Evolutionary conservation across 2,329 filamentous ascomycete genomes (phyloP), one percentile per base, ranked within the genome.

Genomic region (Graphiopsis chlorocephala): DNA sequence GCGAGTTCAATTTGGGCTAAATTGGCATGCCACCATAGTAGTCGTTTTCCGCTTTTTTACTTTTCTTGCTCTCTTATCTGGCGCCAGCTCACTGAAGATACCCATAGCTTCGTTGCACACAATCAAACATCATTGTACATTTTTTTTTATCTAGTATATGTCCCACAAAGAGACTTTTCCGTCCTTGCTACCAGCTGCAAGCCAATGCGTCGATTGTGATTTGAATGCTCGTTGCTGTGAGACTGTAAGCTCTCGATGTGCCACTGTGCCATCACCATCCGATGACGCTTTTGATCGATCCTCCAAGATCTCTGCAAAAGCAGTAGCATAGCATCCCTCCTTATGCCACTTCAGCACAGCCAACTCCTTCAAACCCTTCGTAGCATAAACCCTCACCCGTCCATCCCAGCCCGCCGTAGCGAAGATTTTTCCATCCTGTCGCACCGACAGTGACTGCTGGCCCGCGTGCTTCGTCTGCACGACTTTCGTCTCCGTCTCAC

Each of bases 121-220:
- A 42, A 31, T 14, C 20, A 48, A 23, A 10, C 23, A 61, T 26
- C 28, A 25, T 61, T 26, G 11, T 42, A n/a, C 28, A 28, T 17
- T 25, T 1, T 38, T 25, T 1, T 38, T 14, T 15, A 42, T 48
- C 74, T 70, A 83, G 65, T 95, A 99, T 65, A 98, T 88, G 79
- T 97, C 92, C 95, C 95, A 99, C 70, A 99, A 80, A 74, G 92
- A 96, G 68, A 98, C 87, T 76, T 96, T 97, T 20, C 94, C 95
- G 79, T 98, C 95, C 76, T 98, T 99, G 63, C 91, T 90, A 1
- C 95, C 95, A 1, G 88, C 92, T 20, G 90, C 95, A 60, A 98
- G 77, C 93, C 94, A 98, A 77, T 98, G 94, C 26, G 89, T 90
- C 59, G 81, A 82, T 72, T 85, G 88, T 12, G 90, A 88, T 70